Conservation (phyloP, 768 basidiomycete species). For the Sarcodon sp. region DNA sequence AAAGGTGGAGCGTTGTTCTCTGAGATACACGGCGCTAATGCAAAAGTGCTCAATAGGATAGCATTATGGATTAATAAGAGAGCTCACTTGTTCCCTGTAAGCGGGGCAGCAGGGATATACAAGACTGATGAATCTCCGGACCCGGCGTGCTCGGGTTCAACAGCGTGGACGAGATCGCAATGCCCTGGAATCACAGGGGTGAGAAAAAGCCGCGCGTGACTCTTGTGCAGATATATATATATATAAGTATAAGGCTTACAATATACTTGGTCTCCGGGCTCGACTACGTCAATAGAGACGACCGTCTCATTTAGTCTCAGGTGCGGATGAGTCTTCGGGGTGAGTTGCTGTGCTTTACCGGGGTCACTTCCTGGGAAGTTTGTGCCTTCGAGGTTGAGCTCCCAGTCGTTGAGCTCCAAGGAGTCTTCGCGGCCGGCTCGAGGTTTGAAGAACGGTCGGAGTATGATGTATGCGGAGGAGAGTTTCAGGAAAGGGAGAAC, state of each 20-base stretch:
- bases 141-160: constrained; percentile 40
- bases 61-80: not conserved
- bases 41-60: not conserved
- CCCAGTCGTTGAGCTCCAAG: constrained; percentile 14
- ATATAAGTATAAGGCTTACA: constrained; percentile 20
- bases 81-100: constrained; percentile 34
- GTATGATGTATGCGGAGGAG: constrained; percentile 57
- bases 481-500: constrained; percentile 55
- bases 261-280: constrained; percentile 68
- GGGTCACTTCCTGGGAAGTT: constrained; percentile 15
- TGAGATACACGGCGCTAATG: constrained; percentile 38
- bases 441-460: constrained; percentile 67
- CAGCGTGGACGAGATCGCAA: constrained; percentile 30
- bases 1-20: constrained; percentile 51
- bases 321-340: constrained; percentile 49
- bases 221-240: not conserved
- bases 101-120: constrained; percentile 65
- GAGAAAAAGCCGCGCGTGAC: not conserved
- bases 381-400: constrained; percentile 11
- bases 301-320: constrained; percentile 46
- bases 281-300: constrained; percentile 53
- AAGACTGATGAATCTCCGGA: constrained; percentile 50
- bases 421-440: constrained; percentile 16
- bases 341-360: constrained; percentile 29
- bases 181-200: constrained; percentile 9